A percentile compares a stretch with the other conserved stretches of the same genome.
phyloP scores from a whole-genome alignment of 768 basidiomycete species.

The Hydnomerulius pinastri region DNA sequence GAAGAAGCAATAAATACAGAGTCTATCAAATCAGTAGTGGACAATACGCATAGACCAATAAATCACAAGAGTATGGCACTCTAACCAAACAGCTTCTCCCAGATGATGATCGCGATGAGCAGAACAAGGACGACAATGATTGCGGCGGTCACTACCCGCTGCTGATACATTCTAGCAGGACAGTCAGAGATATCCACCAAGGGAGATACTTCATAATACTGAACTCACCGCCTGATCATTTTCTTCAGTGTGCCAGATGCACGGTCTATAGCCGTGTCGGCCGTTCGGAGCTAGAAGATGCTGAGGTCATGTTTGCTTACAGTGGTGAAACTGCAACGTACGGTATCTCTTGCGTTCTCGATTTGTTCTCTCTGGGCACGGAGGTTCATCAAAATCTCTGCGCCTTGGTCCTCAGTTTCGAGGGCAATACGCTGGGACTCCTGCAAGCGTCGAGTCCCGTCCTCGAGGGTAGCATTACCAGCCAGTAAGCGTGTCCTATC shows the following conservation, averaged over 20 bases:
- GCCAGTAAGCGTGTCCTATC: slow-evolving; percentile 81
- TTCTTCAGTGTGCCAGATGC: slow-evolving; percentile 91
- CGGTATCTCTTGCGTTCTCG: slow-evolving; percentile 88
- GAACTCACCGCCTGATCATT: slow-evolving; percentile 89
- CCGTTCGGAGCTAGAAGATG: slow-evolving; percentile 66
- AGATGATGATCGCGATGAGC: slow-evolving; percentile 79
- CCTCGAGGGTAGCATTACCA: slow-evolving; percentile 77
- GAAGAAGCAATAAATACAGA: slow-evolving; percentile 28
- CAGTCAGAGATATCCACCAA: slow-evolving; percentile 13
- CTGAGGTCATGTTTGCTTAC: neutral
- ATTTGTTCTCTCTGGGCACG: slow-evolving; percentile 91
- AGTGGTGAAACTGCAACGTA: slow-evolving; percentile 36
- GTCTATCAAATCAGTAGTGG: slow-evolving; percentile 15
- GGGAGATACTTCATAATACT: neutral
- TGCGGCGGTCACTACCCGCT: slow-evolving; percentile 81
- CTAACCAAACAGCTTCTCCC: slow-evolving; percentile 68
- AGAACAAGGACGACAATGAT: slow-evolving; percentile 86
- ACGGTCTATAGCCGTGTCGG: slow-evolving; percentile 87
- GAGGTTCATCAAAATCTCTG: slow-evolving; percentile 86
- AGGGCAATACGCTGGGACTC: slow-evolving; percentile 91
- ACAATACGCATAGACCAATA: slow-evolving; percentile 18
- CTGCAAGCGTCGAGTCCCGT: slow-evolving; percentile 81
- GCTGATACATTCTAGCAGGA: slow-evolving; percentile 89
- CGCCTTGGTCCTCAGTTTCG: slow-evolving; percentile 95
- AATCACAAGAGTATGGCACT: slow-evolving; percentile 2